phyloP scores from a whole-genome alignment of 805 yeast species.

The Candida arabinofermentans region DNA sequence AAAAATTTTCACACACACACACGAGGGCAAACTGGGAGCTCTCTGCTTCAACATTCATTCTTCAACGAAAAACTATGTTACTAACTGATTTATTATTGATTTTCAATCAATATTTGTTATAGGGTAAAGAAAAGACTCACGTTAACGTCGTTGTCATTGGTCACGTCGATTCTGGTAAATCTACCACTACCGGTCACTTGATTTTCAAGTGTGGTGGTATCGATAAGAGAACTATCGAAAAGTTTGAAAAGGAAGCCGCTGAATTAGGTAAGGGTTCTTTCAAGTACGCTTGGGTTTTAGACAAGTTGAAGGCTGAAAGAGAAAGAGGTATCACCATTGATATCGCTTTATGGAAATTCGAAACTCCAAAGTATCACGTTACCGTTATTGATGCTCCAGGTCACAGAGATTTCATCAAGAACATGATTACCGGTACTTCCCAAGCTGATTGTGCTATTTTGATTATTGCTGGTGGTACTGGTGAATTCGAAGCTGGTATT shows the following conservation, averaged over 20 bases:
- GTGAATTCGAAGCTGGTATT: conserved; percentile 96
- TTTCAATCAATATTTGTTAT: conserved; percentile 9
- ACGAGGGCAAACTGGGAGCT: too few relatives aligned
- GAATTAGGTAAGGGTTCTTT: conserved; percentile 96
- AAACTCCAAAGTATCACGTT: conserved; percentile 84
- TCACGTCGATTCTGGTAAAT: conserved; percentile 99
- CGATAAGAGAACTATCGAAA: conserved; percentile 97
- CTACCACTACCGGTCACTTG: conserved; percentile 99
- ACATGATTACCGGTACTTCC: conserved; percentile 93
- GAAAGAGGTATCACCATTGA: conserved; percentile 97
- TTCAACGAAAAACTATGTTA: not conserved
- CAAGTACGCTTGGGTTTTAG: conserved; percentile 97
- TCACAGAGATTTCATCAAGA: conserved; percentile 95
- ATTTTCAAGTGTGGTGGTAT: conserved; percentile 99
- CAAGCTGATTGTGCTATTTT: conserved; percentile 92
- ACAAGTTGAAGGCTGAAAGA: conserved; percentile 93
- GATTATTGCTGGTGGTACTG: conserved; percentile 88
- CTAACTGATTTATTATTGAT: not conserved
- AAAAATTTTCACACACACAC: too few relatives aligned
- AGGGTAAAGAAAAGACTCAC: conserved; percentile 97
- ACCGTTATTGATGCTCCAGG: conserved; percentile 96
- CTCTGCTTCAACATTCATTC: too few relatives aligned
- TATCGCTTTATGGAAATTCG: conserved; percentile 90
- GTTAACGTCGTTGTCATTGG: conserved; percentile 99
- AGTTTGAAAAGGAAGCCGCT: conserved; percentile 97